Evolutionary conservation across 2,329 filamentous ascomycete genomes (phyloP), one percentile per base, ranked within the genome.

Genomic region (Apiospora kogelbergensis): DNA sequence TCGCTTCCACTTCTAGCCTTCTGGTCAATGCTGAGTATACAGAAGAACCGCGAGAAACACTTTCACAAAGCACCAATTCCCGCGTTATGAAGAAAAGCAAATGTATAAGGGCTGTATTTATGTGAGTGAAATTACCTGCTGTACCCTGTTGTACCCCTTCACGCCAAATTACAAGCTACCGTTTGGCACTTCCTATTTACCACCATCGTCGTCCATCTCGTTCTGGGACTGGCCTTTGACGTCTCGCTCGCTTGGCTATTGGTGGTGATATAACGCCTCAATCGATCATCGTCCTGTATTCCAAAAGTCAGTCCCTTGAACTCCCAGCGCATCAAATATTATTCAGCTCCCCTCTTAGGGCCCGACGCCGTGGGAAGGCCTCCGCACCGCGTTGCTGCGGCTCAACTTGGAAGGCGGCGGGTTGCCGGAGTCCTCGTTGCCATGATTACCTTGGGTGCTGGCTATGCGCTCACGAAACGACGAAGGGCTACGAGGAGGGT

Each of bases 311-410:
- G 48, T 9, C 17, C 26, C 48, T 57, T 9, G 15, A 26, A 48
- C 11, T 53, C 13, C 6, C 48, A 9, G 11, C 24, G 24, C 53
- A n/a, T 17, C 13, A n/a, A 17, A 9, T 7, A 3, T 5, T 60
- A 37, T 7, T 84, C 86, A 2, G 84, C 83, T 37, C 7, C 30
- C 9, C 33, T n/a, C 7, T n/a, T 26, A 26, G 20, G 4, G 7
- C 17, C 17, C 1, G 26, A 33, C 30, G 26, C 7, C 30, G 3
- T 22, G 17, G 30, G 53, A 60, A 60, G 53, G 26, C 30, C 30
- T n/a, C 20, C 53, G 30, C 53, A 60, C 17, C 53, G 63, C 63
- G n/a, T 45, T 65, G 24, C 63, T 65, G 6, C 63, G 63, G 20
- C 63, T 24, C 44, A 65, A 22, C 24, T 33, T 45, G 41, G 41